A percentile compares a stretch with the other conserved stretches of the same genome.
These are phyloP conservation scores for Podila epicladia DNA, from an alignment of 192 early-diverging fungal genomes.

Conservation along the genomic window DNA sequence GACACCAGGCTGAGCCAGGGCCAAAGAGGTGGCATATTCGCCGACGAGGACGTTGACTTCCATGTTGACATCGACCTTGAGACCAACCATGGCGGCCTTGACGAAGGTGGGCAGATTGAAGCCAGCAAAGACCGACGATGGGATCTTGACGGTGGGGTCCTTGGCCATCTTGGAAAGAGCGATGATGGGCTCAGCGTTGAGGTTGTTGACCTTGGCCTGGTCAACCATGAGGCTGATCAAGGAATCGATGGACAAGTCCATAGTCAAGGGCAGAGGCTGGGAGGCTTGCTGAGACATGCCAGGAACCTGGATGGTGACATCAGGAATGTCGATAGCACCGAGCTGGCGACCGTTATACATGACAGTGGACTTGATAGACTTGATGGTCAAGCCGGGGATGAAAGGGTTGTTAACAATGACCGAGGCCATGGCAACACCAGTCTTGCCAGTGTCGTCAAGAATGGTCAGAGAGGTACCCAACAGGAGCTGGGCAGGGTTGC, in stretches of 20 bases:
- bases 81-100: constrained; percentile 54
- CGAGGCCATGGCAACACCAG: constrained; percentile 54
- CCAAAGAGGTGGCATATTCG: constrained; percentile 55
- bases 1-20: constrained; percentile 53
- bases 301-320: constrained; percentile 48
- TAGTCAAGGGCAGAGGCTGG: constrained; percentile 47
- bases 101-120: constrained; percentile 60
- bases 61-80: constrained; percentile 59
- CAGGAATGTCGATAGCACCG: constrained; percentile 60
- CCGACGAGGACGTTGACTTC: constrained; percentile 57
- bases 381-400: constrained; percentile 57
- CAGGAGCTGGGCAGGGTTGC: constrained; percentile 56
- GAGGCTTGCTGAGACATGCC: constrained; percentile 51
- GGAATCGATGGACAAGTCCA: constrained; percentile 62
- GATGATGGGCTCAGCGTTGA: constrained; percentile 56
- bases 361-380: constrained; percentile 56
- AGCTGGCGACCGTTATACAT: constrained; percentile 52
- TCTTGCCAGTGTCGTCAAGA: constrained; percentile 49
- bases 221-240: constrained; percentile 58
- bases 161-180: constrained; percentile 52
- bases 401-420: constrained; percentile 68
- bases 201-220: constrained; percentile 51
- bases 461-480: constrained; percentile 54
- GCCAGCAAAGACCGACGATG: constrained; percentile 50
- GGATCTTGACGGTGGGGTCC: constrained; percentile 36